A percentile compares a stretch with the other conserved stretches of the same genome.
Conservation (phyloP, 768 basidiomycete species). For the Cystofilobasidium bisporidii region DNA sequence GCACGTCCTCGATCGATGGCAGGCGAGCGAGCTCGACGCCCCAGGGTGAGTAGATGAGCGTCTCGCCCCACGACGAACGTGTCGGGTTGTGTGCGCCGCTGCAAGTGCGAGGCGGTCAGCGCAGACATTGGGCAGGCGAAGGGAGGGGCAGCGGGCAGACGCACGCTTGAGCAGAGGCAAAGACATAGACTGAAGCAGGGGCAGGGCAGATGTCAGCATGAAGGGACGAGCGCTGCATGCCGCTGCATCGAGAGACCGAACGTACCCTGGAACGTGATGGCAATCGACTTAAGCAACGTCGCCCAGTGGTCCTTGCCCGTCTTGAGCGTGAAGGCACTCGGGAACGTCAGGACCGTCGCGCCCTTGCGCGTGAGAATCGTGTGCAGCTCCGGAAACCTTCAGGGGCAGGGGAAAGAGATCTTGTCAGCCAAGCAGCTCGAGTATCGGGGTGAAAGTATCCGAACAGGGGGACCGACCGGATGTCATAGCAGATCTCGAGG, state of each 20-base stretch:
- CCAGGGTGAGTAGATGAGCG: conserved; percentile 37
- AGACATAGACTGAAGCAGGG: conserved; percentile 30
- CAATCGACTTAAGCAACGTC: conserved; percentile 31
- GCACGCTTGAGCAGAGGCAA: conserved; percentile 35
- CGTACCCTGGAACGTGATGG: conserved; percentile 33
- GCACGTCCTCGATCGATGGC: conserved; percentile 33
- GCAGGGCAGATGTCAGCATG: background rate
- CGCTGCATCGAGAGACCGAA: background rate
- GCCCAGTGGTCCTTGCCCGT: conserved; percentile 39
- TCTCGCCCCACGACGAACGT: conserved; percentile 37
- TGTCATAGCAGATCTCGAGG: conserved; percentile 38
- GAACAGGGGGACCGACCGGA: conserved; percentile 28
- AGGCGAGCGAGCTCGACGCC: conserved; percentile 34
- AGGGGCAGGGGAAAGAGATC: background rate
- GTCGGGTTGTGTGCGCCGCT: conserved; percentile 33
- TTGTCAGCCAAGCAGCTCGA: background rate
- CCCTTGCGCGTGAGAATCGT: conserved; percentile 32
- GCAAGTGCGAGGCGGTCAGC: background rate
- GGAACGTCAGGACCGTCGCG: conserved; percentile 34
- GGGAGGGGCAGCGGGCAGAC: background rate
- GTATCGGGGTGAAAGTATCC: no score
- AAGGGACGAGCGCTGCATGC: background rate
- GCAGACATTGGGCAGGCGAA: background rate
- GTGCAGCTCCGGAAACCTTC: conserved; percentile 37
- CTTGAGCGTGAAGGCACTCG: conserved; percentile 37